Conservation (phyloP, 1,284 basidiomycete species). For the Puccinia hordei region DNA sequence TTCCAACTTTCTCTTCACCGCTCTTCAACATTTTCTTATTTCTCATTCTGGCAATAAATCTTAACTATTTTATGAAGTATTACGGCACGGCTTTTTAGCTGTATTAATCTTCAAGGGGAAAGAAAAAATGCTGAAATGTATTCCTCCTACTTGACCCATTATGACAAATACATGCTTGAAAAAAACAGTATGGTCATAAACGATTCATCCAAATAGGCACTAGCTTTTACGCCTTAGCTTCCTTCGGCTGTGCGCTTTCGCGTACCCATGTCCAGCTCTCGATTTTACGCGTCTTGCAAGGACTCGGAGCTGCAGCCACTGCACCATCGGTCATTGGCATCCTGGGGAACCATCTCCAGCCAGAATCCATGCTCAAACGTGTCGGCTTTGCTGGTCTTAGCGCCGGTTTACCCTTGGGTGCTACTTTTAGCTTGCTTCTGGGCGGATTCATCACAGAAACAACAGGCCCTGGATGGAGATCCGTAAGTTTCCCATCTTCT, state of each 20-base stretch:
- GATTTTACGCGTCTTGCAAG: slow-evolving; percentile 40
- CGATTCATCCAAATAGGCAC: slow-evolving; percentile 22
- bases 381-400: slow-evolving; percentile 35
- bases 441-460: slow-evolving; percentile 27
- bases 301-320: slow-evolving; percentile 41
- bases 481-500: slow-evolving; percentile 14
- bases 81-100: no score
- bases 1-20: no score
- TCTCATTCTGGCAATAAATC: no score
- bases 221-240: slow-evolving; percentile 12
- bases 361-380: slow-evolving; percentile 15
- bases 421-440: slow-evolving; percentile 36
- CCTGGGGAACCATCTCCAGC: slow-evolving; percentile 9
- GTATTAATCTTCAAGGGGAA: no score
- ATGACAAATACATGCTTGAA: no score
- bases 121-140: no score
- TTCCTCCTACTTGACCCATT: no score
- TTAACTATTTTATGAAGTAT: no score
- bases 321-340: slow-evolving; percentile 34
- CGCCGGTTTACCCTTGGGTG: slow-evolving; percentile 36
- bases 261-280: slow-evolving; percentile 33
- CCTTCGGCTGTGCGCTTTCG: slow-evolving; percentile 22
- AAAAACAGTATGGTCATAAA: slow-evolving; percentile 42
- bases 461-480: slow-evolving; percentile 24
- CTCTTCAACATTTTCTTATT: no score